Evolutionary conservation across 495 filamentous ascomycete species (phyloP).

Genomic region (Talaromyces proteolyticus): DNA sequence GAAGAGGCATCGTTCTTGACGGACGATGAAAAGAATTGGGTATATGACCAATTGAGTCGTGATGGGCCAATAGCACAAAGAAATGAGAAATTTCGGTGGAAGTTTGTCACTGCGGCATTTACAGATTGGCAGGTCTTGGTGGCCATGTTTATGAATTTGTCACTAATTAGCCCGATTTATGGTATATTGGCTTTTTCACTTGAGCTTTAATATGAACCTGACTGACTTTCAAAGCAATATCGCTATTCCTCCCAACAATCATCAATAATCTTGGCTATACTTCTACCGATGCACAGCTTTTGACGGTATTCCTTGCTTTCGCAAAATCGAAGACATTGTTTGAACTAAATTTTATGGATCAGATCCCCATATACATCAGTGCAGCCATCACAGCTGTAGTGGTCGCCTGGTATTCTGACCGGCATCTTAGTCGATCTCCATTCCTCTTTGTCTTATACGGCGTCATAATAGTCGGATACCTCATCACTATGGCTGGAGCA

Average conservation of each 20-base stretch:
- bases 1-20: conserved; percentile 44
- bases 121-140: conserved; percentile 50
- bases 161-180: conserved; percentile 45
- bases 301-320: conserved; percentile 27
- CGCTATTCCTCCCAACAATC: too few relatives aligned
- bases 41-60: conserved; percentile 36
- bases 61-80: conserved; percentile 31
- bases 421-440: too few relatives aligned
- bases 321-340: background rate
- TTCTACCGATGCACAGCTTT: conserved; percentile 42
- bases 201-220: too few relatives aligned
- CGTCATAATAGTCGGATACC: too few relatives aligned
- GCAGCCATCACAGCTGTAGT: background rate
- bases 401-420: too few relatives aligned
- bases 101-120: conserved; percentile 39
- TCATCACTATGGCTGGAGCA: too few relatives aligned
- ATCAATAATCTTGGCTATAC: conserved; percentile 52
- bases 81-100: conserved; percentile 32
- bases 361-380: background rate
- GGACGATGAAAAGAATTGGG: conserved; percentile 33
- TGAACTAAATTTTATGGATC: too few relatives aligned
- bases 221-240: too few relatives aligned
- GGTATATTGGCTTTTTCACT: too few relatives aligned
- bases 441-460: too few relatives aligned
- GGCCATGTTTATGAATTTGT: conserved; percentile 41